phyloP scores from a whole-genome alignment of 257 asterid species.

The Orobanche coerulescens region DNA sequence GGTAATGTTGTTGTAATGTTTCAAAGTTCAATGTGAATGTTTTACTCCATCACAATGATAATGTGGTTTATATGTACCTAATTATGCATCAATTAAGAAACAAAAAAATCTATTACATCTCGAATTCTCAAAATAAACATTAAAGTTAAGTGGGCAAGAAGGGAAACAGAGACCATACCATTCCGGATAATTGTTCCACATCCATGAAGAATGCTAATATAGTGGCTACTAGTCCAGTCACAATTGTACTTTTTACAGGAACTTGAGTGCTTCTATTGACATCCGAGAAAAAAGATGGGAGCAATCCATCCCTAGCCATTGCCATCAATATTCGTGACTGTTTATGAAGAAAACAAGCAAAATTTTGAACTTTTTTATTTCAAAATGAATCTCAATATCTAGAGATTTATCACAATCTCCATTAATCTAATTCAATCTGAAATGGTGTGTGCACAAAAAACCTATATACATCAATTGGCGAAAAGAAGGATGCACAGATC shows the following conservation, averaged over 20 bases:
- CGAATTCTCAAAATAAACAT: neutral
- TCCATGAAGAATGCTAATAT: conserved; percentile 81
- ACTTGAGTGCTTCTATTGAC: conserved; percentile 68
- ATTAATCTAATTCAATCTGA: neutral
- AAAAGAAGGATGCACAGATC: neutral
- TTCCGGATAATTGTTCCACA: conserved; percentile 86
- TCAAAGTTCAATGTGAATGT: too few relatives aligned
- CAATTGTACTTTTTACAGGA: conserved; percentile 74
- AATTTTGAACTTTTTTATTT: neutral
- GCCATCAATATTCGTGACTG: conserved; percentile 97
- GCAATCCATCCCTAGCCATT: conserved; percentile 96
- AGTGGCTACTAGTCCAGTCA: conserved; percentile 71
- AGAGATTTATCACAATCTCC: neutral
- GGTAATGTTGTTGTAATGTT: too few relatives aligned
- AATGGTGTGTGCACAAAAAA: neutral
- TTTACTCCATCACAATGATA: too few relatives aligned
- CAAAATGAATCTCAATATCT: neutral
- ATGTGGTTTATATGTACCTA: too few relatives aligned
- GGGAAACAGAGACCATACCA: conserved; percentile 46
- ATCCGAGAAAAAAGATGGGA: conserved; percentile 86
- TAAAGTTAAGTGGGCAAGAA: neutral
- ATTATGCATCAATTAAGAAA: neutral
- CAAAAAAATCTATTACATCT: neutral
- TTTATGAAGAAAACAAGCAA: conserved; percentile 1
- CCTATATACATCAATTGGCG: neutral